phyloP scores from a whole-genome alignment of 1,284 basidiomycete genomes.

The Macrocystidia cucumis region DNA sequence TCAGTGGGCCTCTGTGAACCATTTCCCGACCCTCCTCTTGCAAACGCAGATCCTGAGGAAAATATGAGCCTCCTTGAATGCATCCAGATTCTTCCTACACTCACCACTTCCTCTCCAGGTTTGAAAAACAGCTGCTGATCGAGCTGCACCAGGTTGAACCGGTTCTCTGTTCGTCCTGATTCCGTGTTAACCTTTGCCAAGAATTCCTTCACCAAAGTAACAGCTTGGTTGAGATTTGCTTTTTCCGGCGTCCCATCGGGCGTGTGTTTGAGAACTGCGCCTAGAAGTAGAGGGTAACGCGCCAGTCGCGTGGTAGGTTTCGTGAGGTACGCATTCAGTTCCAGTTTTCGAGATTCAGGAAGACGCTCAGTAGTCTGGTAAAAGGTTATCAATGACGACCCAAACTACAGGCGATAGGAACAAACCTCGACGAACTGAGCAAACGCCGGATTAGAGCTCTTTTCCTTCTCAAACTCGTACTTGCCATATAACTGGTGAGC shows the following conservation, averaged over 20 bases:
- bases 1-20: constrained; percentile 91
- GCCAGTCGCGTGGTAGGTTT: constrained; percentile 98
- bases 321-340: constrained; percentile 96
- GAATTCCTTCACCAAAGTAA: constrained; percentile 79
- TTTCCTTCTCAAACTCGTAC: constrained; percentile 99
- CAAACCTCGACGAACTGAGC: constrained; percentile 91
- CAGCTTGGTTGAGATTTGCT: constrained; percentile 68
- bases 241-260: constrained; percentile 90
- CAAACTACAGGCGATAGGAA: constrained; percentile 5
- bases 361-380: constrained; percentile 80
- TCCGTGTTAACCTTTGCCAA: constrained; percentile 87
- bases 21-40: constrained; percentile 86
- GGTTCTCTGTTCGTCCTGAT: constrained; percentile 88
- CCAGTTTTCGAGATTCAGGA: constrained; percentile 93
- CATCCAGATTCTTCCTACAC: constrained; percentile 19
- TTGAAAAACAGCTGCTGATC: constrained; percentile 85
- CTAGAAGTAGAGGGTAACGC: constrained; percentile 89
- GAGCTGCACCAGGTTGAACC: constrained; percentile 88
- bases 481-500: constrained; percentile 98
- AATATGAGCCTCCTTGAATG: constrained; percentile 3
- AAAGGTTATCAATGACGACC: constrained; percentile 5
- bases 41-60: constrained; percentile 72
- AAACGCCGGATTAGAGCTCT: constrained; percentile 89
- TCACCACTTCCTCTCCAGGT: constrained; percentile 77
- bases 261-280: constrained; percentile 92